Percentiles rank a stretch among this genome's conserved stretches.
Evolutionary conservation across 1,284 basidiomycete genomes (phyloP).

Genomic region (Hemileia vastatrix): DNA sequence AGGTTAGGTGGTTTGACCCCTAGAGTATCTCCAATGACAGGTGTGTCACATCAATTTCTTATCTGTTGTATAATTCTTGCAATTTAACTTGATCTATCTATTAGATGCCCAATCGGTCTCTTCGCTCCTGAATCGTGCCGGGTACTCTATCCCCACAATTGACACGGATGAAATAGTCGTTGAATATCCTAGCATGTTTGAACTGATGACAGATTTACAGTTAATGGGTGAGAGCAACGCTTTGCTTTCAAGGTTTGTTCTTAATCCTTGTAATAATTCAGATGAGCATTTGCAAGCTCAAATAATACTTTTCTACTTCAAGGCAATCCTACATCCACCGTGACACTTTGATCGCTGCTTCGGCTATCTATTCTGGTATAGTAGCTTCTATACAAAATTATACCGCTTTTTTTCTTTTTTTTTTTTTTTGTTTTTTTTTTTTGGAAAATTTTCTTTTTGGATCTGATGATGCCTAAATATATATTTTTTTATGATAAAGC

Average conservation of each 20-base stretch:
- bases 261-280: slow-evolving; percentile 5
- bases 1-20: slow-evolving; percentile 92
- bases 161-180: slow-evolving; percentile 90
- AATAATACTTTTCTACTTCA: slow-evolving; percentile 2
- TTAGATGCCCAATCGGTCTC: slow-evolving; percentile 52
- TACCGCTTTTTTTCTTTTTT: slow-evolving; percentile 11
- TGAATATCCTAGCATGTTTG: slow-evolving; percentile 90
- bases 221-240: slow-evolving; percentile 98
- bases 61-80: neutral
- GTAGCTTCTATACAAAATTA: neutral
- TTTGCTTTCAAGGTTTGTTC: slow-evolving; percentile 61
- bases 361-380: slow-evolving; percentile 80
- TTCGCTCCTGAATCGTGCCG: slow-evolving; percentile 79
- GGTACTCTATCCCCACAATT: slow-evolving; percentile 86
- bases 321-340: slow-evolving; percentile 64
- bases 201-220: slow-evolving; percentile 80
- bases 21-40: slow-evolving; percentile 92
- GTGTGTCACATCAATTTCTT: slow-evolving; percentile 47
- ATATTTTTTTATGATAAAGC: slow-evolving; percentile 49
- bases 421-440: neutral
- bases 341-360: slow-evolving; percentile 81
- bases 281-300: neutral
- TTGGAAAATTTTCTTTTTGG: slow-evolving; percentile 5
- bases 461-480: neutral
- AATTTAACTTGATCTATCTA: neutral